phyloP scores from a whole-genome alignment of 169 alveolate species.

The Amoebophrya sp. region DNA sequence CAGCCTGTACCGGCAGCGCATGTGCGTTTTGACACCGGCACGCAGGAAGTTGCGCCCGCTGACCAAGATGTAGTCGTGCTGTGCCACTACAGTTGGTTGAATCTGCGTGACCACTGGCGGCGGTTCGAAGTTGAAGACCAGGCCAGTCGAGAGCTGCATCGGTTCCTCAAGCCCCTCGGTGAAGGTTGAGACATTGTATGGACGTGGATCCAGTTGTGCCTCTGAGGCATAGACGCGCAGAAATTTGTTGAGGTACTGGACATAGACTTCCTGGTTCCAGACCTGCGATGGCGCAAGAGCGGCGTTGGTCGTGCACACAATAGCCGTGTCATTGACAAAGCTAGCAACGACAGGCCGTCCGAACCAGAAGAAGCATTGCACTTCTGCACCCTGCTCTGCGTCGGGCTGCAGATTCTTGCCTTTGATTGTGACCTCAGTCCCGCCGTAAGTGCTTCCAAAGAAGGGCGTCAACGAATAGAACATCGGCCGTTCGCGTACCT shows the following conservation, averaged over 20 bases:
- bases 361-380: background rate
- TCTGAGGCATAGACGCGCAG: background rate
- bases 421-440: background rate
- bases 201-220: background rate
- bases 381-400: background rate
- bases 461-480: constrained; percentile 2
- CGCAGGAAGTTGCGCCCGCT: background rate
- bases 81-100: background rate
- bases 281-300: background rate
- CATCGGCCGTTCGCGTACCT: background rate
- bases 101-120: background rate
- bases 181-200: background rate
- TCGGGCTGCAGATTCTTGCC: background rate
- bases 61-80: constrained; percentile 21
- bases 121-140: constrained; percentile 19
- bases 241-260: background rate
- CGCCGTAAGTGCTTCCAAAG: background rate
- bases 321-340: background rate
- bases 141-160: background rate
- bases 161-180: background rate
- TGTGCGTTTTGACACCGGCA: constrained; percentile 15
- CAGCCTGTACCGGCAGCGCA: constrained; percentile 21
- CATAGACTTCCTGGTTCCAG: background rate
- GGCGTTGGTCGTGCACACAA: background rate
- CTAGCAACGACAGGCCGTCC: background rate